Percentiles rank a stretch among this genome's conserved stretches.
These are phyloP conservation scores for Tagetes erecta DNA, from an alignment of 129 eudicot species.

Conservation along the genomic window DNA sequence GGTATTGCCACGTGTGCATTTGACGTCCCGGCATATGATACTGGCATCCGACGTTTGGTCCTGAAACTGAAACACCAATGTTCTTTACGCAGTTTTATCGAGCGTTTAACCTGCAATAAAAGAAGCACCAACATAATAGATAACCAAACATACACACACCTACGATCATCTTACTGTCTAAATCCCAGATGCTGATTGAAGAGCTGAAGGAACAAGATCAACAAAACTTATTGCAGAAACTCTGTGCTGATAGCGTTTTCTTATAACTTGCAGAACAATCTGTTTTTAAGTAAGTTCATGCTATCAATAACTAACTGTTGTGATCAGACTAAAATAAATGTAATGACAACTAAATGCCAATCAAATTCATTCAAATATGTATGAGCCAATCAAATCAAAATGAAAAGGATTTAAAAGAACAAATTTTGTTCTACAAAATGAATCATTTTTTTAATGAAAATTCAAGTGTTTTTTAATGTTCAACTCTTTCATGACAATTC, in stretches of 20 bases:
- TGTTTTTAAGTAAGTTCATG: background rate
- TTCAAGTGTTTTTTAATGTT: too few species aligned
- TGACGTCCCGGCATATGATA: slow-evolving; percentile 32
- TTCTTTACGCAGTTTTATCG: slow-evolving; percentile 28
- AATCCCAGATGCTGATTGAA: slow-evolving; percentile 21
- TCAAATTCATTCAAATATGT: too few species aligned
- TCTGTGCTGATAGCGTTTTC: background rate
- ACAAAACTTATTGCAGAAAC: slow-evolving; percentile 10
- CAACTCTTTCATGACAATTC: too few species aligned
- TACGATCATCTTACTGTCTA: slow-evolving; percentile 27
- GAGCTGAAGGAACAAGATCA: background rate
- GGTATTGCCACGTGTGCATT: slow-evolving; percentile 23
- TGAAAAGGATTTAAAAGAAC: too few species aligned
- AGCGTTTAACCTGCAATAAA: slow-evolving; percentile 29
- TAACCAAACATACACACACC: slow-evolving; percentile 15
- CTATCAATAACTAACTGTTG: too few species aligned
- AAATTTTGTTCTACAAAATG: too few species aligned
- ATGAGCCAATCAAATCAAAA: too few species aligned
- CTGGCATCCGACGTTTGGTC: slow-evolving; percentile 40
- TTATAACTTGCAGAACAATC: background rate
- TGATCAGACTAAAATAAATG: too few species aligned
- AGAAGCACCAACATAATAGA: background rate
- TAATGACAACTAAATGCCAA: too few species aligned
- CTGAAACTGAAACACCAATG: slow-evolving; percentile 35
- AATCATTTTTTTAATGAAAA: too few species aligned